Evolutionary conservation across 495 filamentous ascomycete genomes (phyloP), one percentile per base, ranked within the genome.

Genomic region (Lophiostoma macrostomum): DNA sequence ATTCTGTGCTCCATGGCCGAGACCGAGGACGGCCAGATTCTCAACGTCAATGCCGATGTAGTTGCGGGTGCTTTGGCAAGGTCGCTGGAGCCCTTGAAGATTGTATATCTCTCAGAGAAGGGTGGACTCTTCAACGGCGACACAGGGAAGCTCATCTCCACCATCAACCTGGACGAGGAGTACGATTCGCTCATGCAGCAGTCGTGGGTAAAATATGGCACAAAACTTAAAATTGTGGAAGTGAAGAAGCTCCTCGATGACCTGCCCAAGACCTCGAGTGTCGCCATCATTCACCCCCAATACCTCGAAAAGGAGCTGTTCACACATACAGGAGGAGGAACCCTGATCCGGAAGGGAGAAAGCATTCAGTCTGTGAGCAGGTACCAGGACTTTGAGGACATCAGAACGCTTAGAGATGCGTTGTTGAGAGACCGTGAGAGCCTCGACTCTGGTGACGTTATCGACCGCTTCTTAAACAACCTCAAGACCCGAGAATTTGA

Each of bases 31-130:
- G 94, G 94, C 12, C 93, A 96, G 72, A 85, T 97, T 14, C 76
- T 98, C 37, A 98, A 98, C 63, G 93, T 98, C 70, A 98, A 98
- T 67, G 93, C 93, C 43, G 93, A 98, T 69, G 90, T 96, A 40
- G 91, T 91, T 22, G 93, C 93, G 25, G 91, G 90, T 61, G 94
- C 96, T 70, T 73, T 98, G 41, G 93, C 93, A 31, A 82, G 87
- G 41, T 80, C 87, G 48, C 73, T 98, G 53, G 87, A 97, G 73
- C 93, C 93, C 25, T 74, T 97, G 61, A 98, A 98, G 83, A 95
- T 97, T 38, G 91, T 98, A 39, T 98, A 96, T 71, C 81, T 98
- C 16, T 94, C 90, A 24, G 93, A 98, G 76, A 97, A 97, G 78
- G 93, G 93, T 30, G 93, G 93, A 14, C 73, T 98, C 27, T 96